Conservation (phyloP, 192 early-diverging fungal species). For the Podila horticola region DNA sequence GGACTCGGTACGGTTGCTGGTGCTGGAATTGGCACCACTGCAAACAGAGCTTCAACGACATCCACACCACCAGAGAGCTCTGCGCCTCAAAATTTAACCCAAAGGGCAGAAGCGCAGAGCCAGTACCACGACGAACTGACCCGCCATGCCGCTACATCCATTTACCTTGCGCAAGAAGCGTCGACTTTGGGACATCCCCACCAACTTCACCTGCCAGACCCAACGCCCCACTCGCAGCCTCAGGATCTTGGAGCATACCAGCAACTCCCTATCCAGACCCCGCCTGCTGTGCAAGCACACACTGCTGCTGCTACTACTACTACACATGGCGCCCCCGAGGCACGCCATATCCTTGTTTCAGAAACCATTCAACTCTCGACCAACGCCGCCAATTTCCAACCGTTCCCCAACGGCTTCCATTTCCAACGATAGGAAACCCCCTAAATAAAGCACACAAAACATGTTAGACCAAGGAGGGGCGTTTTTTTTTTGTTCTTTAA, state of each 20-base stretch:
- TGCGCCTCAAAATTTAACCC: not conserved
- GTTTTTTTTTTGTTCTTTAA: not conserved
- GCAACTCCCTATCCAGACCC: not conserved
- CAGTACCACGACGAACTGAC: not conserved
- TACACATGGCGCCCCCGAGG: not conserved
- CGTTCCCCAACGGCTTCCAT: slow-evolving; percentile 32
- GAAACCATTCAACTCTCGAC: slow-evolving; percentile 44
- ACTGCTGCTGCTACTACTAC: not conserved
- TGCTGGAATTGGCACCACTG: no score
- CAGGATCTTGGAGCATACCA: not conserved
- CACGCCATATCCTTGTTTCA: slow-evolving; percentile 23
- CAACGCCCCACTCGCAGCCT: not conserved
- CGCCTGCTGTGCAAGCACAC: not conserved
- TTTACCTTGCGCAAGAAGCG: not conserved
- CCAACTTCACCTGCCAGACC: not conserved
- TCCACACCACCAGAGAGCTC: not conserved
- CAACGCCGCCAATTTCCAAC: slow-evolving; percentile 34
- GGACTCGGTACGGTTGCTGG: no score
- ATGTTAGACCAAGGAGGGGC: no score
- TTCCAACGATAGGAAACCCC: slow-evolving; percentile 39
- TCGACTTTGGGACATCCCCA: not conserved
- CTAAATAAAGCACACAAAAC: no score
- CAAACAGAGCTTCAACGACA: not conserved
- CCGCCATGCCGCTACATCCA: not conserved
- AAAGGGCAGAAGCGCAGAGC: not conserved